A percentile compares a stretch with the other conserved stretches of the same genome.
phyloP scores from a whole-genome alignment of 1,284 basidiomycete genomes.

The Pulchroboletus neoregius region DNA sequence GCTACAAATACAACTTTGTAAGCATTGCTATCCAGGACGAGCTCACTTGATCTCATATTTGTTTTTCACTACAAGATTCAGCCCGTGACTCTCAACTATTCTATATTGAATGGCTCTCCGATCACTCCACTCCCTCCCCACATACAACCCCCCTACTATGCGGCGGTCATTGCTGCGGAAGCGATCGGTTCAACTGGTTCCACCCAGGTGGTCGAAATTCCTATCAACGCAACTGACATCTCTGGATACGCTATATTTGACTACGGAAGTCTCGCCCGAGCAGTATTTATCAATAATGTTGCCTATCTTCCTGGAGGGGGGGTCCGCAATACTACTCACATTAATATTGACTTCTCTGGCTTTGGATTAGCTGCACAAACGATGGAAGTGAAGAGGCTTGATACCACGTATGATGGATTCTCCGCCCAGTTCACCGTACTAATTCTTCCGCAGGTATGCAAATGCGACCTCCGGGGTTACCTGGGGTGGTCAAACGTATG shows the following conservation, averaged over 20 bases:
- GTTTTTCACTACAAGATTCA: constrained; percentile 42
- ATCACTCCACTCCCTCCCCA: constrained; percentile 51
- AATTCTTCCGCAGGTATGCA: constrained; percentile 40
- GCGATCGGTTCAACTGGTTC: constrained; percentile 39
- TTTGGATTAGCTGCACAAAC: constrained; percentile 13
- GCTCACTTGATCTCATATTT: not conserved
- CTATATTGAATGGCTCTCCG: constrained; percentile 46
- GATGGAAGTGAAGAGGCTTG: constrained; percentile 44
- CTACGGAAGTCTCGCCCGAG: constrained; percentile 40
- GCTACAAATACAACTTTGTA: constrained; percentile 48
- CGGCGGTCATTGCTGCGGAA: constrained; percentile 47
- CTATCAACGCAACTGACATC: constrained; percentile 45
- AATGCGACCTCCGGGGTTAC: constrained; percentile 53
- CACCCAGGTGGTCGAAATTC: constrained; percentile 50
- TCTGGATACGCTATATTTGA: constrained; percentile 65
- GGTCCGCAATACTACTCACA: constrained; percentile 39
- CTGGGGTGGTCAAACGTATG: constrained; percentile 65
- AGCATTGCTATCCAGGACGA: constrained; percentile 6
- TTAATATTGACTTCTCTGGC: constrained; percentile 40
- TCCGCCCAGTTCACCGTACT: not conserved
- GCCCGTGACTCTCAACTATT: constrained; percentile 50
- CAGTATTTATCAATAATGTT: constrained; percentile 55
- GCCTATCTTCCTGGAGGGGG: constrained; percentile 44
- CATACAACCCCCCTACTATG: constrained; percentile 60
- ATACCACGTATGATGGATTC: constrained; percentile 39